phyloP scores from a whole-genome alignment of 768 basidiomycete species.

The Boletus edulis region DNA sequence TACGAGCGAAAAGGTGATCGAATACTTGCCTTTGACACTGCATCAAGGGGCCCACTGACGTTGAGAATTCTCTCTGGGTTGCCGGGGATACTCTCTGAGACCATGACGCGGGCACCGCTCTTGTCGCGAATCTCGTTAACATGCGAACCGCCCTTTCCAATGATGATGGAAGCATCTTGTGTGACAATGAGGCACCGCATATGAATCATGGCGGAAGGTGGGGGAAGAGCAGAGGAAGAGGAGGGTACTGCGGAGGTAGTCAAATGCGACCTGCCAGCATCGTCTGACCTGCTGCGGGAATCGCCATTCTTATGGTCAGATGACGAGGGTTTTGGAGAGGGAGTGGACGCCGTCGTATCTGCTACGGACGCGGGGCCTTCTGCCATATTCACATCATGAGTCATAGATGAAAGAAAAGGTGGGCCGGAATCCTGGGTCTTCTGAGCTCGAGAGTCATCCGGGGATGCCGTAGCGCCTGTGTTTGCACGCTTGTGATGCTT shows the following conservation, averaged over 20 bases:
- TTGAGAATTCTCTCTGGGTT: slow-evolving; percentile 99
- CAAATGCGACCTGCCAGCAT: slow-evolving; percentile 38
- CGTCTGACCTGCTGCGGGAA: slow-evolving; percentile 34
- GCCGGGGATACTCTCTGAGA: slow-evolving; percentile 97
- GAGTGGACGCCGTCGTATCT: slow-evolving; percentile 52
- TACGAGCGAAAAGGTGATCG: neutral
- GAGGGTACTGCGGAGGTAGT: slow-evolving; percentile 52
- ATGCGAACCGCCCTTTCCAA: slow-evolving; percentile 92
- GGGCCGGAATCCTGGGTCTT: slow-evolving; percentile 47
- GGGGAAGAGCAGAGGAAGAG: slow-evolving; percentile 42
- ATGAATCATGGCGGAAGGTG: slow-evolving; percentile 84
- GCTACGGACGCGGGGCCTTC: slow-evolving; percentile 40
- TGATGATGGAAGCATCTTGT: slow-evolving; percentile 98
- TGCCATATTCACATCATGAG: slow-evolving; percentile 64
- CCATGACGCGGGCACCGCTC: slow-evolving; percentile 93
- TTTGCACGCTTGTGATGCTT: slow-evolving; percentile 84
- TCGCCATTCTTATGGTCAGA: slow-evolving; percentile 44
- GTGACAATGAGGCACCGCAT: slow-evolving; percentile 99
- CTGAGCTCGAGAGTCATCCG: slow-evolving; percentile 58
- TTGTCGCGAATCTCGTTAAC: slow-evolving; percentile 99
- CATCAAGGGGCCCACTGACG: slow-evolving; percentile 94
- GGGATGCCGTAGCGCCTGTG: slow-evolving; percentile 61
- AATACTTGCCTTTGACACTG: slow-evolving; percentile 87
- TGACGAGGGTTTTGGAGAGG: slow-evolving; percentile 50
- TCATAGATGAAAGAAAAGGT: slow-evolving; percentile 37